Percentiles rank a stretch among this genome's conserved stretches.
phyloP scores from a whole-genome alignment of 805 yeast species.

The Starmerella etchellsii region DNA sequence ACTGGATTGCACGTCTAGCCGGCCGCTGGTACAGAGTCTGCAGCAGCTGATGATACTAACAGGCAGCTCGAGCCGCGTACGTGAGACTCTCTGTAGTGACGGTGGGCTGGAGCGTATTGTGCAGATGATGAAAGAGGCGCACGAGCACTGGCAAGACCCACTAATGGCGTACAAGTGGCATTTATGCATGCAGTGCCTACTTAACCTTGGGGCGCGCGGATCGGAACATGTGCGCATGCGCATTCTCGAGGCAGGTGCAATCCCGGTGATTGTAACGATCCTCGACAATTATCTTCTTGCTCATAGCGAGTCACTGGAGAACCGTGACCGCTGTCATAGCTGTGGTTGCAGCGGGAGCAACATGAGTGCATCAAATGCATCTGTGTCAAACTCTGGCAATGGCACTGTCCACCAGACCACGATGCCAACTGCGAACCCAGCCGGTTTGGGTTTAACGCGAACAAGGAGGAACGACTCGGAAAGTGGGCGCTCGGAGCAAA shows the following conservation, averaged over 20 bases:
- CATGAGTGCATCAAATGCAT: neutral
- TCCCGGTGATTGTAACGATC: slow-evolving; percentile 83
- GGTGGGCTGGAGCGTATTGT: slow-evolving; percentile 88
- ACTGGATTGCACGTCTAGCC: slow-evolving; percentile 75
- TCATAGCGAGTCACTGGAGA: slow-evolving; percentile 14
- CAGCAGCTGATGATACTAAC: slow-evolving; percentile 82
- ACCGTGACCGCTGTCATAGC: slow-evolving; percentile 10
- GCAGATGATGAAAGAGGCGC: slow-evolving; percentile 58
- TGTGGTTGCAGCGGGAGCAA: neutral
- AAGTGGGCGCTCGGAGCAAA: no score
- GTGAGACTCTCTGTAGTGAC: slow-evolving; percentile 78
- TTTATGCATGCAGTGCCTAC: slow-evolving; percentile 81
- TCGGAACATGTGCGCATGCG: slow-evolving; percentile 72
- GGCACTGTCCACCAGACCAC: neutral
- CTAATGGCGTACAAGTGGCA: slow-evolving; percentile 94
- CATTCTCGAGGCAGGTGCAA: slow-evolving; percentile 81
- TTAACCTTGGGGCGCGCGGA: slow-evolving; percentile 85
- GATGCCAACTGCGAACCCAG: neutral
- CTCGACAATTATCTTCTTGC: slow-evolving; percentile 57
- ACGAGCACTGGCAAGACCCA: slow-evolving; percentile 6
- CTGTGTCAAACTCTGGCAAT: no score
- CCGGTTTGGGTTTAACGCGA: neutral
- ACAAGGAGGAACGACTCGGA: neutral
- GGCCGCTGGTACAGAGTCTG: slow-evolving; percentile 81
- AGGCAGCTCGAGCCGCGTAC: slow-evolving; percentile 71